Base-by-base conservation (phyloP, 169 alveolate genomes). In the Plasmodium cynomolgi region DNA sequence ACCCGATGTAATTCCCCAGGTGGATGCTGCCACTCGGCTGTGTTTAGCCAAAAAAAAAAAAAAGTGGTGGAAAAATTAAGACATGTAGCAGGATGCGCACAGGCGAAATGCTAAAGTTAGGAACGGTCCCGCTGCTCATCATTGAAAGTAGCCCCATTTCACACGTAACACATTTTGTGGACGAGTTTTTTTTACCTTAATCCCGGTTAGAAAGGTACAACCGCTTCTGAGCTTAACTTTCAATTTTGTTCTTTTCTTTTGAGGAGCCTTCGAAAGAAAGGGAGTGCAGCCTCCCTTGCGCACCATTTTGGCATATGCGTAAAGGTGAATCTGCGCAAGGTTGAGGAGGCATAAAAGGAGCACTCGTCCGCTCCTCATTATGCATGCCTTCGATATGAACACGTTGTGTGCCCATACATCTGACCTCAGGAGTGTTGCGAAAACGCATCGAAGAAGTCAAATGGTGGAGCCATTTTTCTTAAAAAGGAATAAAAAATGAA, bases 1-100 rank as follows among this genome's bases (percentile, higher is more conserved):
- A 88, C n/a, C 94, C 94, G 20, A 88, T 80, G 47, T 88, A 88
- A 34, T 88, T 88, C 11, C 94, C 94, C 41, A 88, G 73, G 20
- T 88, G 94, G 17, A 88, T 88, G 56, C 34, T 79, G 26, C 94
- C 94, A 47, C 94, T 88, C 1, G 94, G 94, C 94, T 88, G 37
- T 20, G 34, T 62, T 62, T 62, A 23, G 34, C 34, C 13, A 62
- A 62, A 34, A 23, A 34, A 88, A 11, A 17, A 29, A 58, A 13
- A 11, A 26, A 11, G 13, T 17, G 23, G 5, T 31, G 34, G 74
- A n/a, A 77, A 77, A 50, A 58, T 6, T 37, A 41, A 41, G 73
- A 15, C 62, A 20, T 62, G 20, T 56, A 34, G 33, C 0, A 75
- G 50, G 23, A 39, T 39, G 47, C n/a, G 41, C n/a, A 47, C 20